Evolutionary conservation across 2,329 filamentous ascomycete genomes (phyloP), one percentile per base, ranked within the genome.

Genomic region (Penicillium polonicum): DNA sequence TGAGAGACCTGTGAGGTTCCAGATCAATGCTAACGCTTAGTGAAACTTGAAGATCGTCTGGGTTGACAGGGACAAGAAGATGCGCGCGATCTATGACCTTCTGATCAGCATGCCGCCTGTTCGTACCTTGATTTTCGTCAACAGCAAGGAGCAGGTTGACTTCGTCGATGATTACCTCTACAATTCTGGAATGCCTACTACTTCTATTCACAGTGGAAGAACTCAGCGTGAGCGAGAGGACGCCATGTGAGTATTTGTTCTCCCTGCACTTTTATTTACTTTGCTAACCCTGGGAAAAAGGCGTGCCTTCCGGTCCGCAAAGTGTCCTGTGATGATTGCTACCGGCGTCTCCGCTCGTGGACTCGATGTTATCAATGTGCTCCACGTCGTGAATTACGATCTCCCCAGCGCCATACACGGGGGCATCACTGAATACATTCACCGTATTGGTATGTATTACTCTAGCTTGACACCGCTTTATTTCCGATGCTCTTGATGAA

Each of bases 301-400:
- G 49, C 87, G 92, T 66, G 83, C 88, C 2, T 97, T 97, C 82
- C 87, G 90, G 21, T 80, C 78, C 21, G 93, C 90, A 1, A 83
- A 82, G 33, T 82, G 83, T 10, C 92, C 93, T 0, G 89, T 99
- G 55, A 75, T 99, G 57, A 85, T 97, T 59, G 87, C 93, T 12
- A 97, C 93, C 23, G 91, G 90, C 48, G 85, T 99, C 51, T 87
- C 89, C 51, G 90, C 91, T 69, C 91, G 94, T 66, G 94, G 94
- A 7, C 87, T 97, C 35, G 92, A 97, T 66, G 88, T 97, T 36
- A 85, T 85, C 57, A 91, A 94, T 63, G 88, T 97, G 6, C 86
- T 88, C 79, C 91, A 96, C 63, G 89, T 99, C 59, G 88, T 99
- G 82, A 97, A 99, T 77, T 97, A 87, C 66, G 92, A 97, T 60